A percentile compares a stretch with the other conserved stretches of the same genome.
These are phyloP conservation scores for Colletotrichum endophyticum DNA, from an alignment of 2,329 filamentous ascomycete species.

Conservation along the genomic window DNA sequence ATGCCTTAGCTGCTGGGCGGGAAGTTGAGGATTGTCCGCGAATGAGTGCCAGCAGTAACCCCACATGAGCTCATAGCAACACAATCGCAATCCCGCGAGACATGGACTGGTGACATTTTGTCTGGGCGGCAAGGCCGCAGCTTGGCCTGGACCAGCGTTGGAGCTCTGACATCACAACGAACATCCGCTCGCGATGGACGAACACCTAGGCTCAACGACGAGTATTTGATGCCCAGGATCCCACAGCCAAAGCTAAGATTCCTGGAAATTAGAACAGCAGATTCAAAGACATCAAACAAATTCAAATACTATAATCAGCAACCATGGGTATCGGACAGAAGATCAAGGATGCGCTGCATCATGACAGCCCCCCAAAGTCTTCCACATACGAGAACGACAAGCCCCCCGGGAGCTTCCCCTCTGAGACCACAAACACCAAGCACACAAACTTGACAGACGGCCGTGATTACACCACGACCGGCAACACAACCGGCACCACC, in stretches of 20 bases:
- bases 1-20: background rate
- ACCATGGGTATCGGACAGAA: conserved; percentile 23
- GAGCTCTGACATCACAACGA: conserved; percentile 6
- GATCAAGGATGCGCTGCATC: conserved; percentile 22
- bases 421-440: conserved; percentile 6
- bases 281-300: background rate
- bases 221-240: conserved; percentile 5
- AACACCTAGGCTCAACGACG: background rate
- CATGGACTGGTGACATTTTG: background rate
- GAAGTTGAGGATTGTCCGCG: background rate
- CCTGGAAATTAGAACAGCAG: background rate
- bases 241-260: background rate
- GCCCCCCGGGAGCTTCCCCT: conserved; percentile 15
- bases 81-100: background rate
- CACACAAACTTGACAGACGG: background rate
- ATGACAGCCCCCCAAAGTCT: background rate
- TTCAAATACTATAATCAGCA: background rate
- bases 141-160: background rate
- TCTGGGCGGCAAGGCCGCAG: background rate
- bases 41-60: background rate
- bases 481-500: background rate
- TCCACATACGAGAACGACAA: conserved; percentile 1
- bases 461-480: background rate
- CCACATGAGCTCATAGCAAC: conserved; percentile 21
- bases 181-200: background rate